These are phyloP conservation scores for Coniochaeta prunicola DNA, from an alignment of 2,329 filamentous ascomycete genomes.

Conservation along the genomic window DNA sequence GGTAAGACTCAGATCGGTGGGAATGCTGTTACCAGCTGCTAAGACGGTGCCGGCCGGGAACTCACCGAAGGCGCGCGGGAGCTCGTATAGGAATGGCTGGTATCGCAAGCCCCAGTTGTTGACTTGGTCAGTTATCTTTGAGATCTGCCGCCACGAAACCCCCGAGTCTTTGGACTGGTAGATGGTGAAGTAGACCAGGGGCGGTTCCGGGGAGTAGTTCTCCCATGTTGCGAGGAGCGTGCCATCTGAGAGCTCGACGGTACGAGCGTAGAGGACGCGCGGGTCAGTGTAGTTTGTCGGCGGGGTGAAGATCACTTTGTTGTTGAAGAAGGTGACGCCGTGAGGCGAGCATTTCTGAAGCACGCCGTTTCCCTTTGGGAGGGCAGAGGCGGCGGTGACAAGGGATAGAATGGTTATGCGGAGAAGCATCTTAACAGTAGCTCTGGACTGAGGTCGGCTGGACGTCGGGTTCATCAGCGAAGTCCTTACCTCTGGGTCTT, in stretches of 20 bases:
- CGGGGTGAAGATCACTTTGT: constrained; percentile 33
- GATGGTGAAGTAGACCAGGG: constrained; percentile 47
- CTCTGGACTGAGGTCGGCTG: neutral
- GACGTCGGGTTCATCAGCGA: neutral
- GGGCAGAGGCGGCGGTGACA: neutral
- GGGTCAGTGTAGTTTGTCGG: constrained; percentile 34
- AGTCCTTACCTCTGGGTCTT: neutral
- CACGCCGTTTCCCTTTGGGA: neutral
- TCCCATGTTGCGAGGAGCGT: constrained; percentile 47
- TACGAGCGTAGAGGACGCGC: constrained; percentile 35
- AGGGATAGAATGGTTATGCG: neutral
- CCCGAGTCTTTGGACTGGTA: constrained; percentile 46
- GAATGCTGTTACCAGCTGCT: constrained; percentile 51
- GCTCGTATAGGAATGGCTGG: constrained; percentile 61
- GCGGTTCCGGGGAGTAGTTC: constrained; percentile 50
- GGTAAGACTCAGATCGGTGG: constrained; percentile 49
- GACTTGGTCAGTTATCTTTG: constrained; percentile 54
- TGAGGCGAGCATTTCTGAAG: neutral
- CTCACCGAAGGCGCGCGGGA: constrained; percentile 48
- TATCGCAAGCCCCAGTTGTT: constrained; percentile 62
- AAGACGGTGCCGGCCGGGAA: constrained; percentile 58
- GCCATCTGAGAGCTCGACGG: constrained; percentile 34
- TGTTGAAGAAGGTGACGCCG: constrained; percentile 2
- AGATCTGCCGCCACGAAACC: constrained; percentile 55
- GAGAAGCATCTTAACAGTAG: neutral